A percentile compares a stretch with the other conserved stretches of the same genome.
These are phyloP conservation scores for Tricholoma saponaceum DNA, from an alignment of 768 basidiomycete genomes.

Conservation along the genomic window DNA sequence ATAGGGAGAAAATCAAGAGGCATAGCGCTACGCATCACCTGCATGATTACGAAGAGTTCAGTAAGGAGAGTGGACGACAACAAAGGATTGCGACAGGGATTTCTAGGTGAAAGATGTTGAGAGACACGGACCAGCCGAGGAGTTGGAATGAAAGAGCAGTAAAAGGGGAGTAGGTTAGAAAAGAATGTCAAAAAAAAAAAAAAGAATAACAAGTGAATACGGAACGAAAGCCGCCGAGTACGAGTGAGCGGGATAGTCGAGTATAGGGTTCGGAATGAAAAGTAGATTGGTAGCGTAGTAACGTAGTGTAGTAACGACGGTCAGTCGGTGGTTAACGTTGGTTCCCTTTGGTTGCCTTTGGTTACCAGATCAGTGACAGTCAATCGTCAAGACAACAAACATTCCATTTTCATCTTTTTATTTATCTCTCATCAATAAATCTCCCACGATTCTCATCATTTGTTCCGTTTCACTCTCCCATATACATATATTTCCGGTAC, in stretches of 20 bases:
- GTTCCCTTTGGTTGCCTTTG: too few species aligned
- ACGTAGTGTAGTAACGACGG: conserved; percentile 25
- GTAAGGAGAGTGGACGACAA: conserved; percentile 43
- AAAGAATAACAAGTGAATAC: conserved; percentile 19
- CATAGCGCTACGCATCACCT: conserved; percentile 63
- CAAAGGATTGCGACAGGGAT: conserved; percentile 3
- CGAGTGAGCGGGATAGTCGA: conserved; percentile 26
- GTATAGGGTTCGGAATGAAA: conserved; percentile 25
- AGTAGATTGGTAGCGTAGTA: conserved; percentile 3
- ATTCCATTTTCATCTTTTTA: conserved; percentile 7
- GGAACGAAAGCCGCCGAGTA: conserved; percentile 29
- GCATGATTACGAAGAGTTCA: conserved; percentile 68
- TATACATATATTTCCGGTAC: conserved; percentile 76
- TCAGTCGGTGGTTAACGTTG: too few species aligned
- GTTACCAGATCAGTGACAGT: conserved; percentile 11
- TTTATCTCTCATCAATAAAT: conserved; percentile 8
- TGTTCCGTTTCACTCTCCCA: conserved; percentile 30
- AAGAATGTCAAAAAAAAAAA: conserved; percentile 22
- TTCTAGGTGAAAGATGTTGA: conserved; percentile 16
- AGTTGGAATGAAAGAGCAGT: conserved; percentile 20
- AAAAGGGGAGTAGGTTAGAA: conserved; percentile 21
- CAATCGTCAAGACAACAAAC: conserved; percentile 42
- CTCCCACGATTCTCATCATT: conserved; percentile 13
- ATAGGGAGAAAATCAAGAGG: conserved; percentile 70
- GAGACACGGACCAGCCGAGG: conserved; percentile 58